Conservation (phyloP, 148 eudicot genomes). For the Selenicereus undatus region DNA sequence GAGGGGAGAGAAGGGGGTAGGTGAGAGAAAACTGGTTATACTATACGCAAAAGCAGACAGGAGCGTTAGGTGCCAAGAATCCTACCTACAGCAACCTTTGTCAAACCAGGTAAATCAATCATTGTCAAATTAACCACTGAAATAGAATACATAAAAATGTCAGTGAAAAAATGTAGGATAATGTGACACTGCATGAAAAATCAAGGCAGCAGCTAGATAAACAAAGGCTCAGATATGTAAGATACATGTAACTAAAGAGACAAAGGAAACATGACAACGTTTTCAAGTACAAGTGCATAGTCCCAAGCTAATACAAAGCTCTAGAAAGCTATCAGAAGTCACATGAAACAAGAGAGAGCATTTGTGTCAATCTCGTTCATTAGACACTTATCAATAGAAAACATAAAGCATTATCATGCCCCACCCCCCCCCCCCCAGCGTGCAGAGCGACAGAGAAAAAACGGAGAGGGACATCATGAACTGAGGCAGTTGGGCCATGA, state of each 20-base stretch:
- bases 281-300: neutral
- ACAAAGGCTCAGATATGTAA: neutral
- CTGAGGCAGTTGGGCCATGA: too few relatives aligned
- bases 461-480: neutral
- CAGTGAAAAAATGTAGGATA: neutral
- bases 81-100: constrained; percentile 69
- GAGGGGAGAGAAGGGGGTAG: neutral
- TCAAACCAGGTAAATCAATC: constrained; percentile 71
- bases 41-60: neutral
- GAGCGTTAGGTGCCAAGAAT: neutral
- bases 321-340: neutral
- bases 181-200: too few relatives aligned
- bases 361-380: neutral
- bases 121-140: constrained; percentile 68
- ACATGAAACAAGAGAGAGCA: neutral
- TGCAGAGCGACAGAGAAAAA: too few relatives aligned
- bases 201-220: neutral
- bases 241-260: neutral
- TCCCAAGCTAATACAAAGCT: neutral
- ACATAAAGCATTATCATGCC: too few relatives aligned
- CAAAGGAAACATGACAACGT: neutral
- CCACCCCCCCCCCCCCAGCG: too few relatives aligned
- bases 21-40: neutral
- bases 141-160: constrained; percentile 12
- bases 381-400: too few relatives aligned